These are phyloP conservation scores for Stylosanthes scabra DNA, from an alignment of 331 rosid genomes.

Conservation along the genomic window DNA sequence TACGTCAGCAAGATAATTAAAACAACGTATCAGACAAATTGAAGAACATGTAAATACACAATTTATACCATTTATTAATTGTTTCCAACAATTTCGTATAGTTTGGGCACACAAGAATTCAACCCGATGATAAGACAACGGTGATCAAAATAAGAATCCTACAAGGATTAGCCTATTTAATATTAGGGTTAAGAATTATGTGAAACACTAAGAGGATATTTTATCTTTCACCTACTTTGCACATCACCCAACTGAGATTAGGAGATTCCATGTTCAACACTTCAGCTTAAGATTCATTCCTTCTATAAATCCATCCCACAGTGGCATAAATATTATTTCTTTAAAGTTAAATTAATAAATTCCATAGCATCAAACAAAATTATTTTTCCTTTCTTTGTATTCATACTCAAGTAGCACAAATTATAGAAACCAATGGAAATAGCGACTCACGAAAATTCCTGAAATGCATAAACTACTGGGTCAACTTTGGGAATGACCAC, in stretches of 20 bases:
- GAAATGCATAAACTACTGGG: constrained; percentile 88
- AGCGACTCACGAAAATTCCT: constrained; percentile 80
- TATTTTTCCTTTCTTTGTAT: not conserved
- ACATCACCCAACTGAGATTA: constrained; percentile 12
- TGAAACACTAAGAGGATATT: not conserved
- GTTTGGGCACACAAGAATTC: constrained; percentile 19
- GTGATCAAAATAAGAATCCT: not conserved
- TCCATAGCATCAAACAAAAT: too few relatives aligned
- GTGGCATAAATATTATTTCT: not conserved
- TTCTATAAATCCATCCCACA: not conserved
- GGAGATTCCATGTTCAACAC: not conserved
- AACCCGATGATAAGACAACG: not conserved
- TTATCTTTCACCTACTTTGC: constrained; percentile 6
- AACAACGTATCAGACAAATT: not conserved
- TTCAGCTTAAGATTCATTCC: not conserved
- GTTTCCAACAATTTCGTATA: not conserved
- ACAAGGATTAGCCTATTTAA: constrained; percentile 1
- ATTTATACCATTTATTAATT: not conserved
- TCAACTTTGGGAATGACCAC: constrained; percentile 91
- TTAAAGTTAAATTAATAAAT: not conserved
- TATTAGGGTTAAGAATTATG: not conserved
- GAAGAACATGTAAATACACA: not conserved
- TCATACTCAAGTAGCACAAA: not conserved
- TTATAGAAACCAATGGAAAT: not conserved
- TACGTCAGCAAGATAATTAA: constrained; percentile 4